Evolutionary conservation across 225 moss, liverwort and hornwort species (phyloP).

Genomic region (Polytrichum commune): DNA sequence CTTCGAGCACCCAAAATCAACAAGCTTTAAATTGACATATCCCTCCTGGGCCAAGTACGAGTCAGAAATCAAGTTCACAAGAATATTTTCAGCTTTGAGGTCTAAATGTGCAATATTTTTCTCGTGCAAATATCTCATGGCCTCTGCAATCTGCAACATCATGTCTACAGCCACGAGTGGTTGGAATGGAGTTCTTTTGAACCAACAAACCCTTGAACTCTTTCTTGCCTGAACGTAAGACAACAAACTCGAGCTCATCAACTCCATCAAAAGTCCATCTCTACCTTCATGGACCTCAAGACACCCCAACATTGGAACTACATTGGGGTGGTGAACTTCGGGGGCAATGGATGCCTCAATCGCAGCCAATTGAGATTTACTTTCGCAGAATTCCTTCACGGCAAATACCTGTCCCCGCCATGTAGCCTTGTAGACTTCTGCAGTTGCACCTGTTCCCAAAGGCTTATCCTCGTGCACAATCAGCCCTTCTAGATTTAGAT

Average conservation of each 20-base stretch:
- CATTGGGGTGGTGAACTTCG: neutral
- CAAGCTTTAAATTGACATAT: neutral
- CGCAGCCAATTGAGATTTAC: too few relatives aligned
- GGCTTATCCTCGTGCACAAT: too few relatives aligned
- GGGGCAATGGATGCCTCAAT: too few relatives aligned
- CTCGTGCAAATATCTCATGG: neutral
- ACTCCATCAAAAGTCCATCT: neutral
- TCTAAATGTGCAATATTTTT: neutral
- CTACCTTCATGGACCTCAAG: neutral
- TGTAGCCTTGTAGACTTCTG: too few relatives aligned
- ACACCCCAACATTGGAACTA: neutral
- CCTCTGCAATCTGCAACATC: neutral
- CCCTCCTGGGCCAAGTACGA: neutral
- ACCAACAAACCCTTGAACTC: too few relatives aligned
- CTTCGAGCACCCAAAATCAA: neutral
- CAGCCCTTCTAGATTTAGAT: too few relatives aligned
- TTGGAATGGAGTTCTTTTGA: neutral
- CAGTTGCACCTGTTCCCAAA: too few relatives aligned
- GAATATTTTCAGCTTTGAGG: slow-evolving; percentile 2
- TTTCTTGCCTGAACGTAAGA: too few relatives aligned
- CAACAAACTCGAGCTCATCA: too few relatives aligned
- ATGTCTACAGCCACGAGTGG: neutral
- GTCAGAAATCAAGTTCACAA: neutral
- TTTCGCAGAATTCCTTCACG: too few relatives aligned
- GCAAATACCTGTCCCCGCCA: too few relatives aligned